Conservation (phyloP, 768 basidiomycete genomes). For the Lactifluus rugatus region DNA sequence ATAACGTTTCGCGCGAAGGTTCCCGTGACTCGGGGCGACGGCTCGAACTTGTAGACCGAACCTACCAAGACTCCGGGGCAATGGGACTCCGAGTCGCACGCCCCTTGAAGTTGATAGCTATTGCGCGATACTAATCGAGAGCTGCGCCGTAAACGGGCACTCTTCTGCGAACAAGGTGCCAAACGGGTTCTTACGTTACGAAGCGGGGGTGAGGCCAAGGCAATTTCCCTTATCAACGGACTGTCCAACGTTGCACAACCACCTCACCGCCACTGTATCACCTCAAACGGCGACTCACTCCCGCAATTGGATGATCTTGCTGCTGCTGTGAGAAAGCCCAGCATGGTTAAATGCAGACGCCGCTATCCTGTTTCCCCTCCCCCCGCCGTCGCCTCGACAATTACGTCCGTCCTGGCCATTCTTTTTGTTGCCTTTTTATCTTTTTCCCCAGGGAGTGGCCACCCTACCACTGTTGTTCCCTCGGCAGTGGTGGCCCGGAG, state of each 20-base stretch:
- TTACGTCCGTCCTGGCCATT: not conserved
- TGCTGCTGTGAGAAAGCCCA: slow-evolving; percentile 3
- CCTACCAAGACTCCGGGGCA: not conserved
- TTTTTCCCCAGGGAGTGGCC: not conserved
- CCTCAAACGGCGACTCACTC: not conserved
- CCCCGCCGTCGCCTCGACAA: not conserved
- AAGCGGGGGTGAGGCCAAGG: not conserved
- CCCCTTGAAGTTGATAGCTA: not conserved
- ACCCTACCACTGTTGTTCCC: not conserved
- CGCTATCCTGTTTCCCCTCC: not conserved
- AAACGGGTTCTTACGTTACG: not conserved
- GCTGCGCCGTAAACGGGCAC: not conserved
- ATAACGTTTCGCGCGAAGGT: not conserved
- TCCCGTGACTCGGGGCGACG: not conserved
- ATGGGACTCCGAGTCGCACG: not conserved
- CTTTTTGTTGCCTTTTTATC: not conserved
- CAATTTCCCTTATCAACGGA: not conserved
- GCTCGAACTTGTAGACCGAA: not conserved
- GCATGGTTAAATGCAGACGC: slow-evolving; percentile 15
- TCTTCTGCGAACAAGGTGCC: not conserved
- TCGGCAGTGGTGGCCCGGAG: not conserved
- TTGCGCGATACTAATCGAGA: not conserved
- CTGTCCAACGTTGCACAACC: not conserved
- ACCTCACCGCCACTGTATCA: slow-evolving; percentile 1
- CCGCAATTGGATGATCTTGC: not conserved